These are phyloP conservation scores for Candida vartiovaarae DNA, from an alignment of 805 yeast species.

Conservation along the genomic window DNA sequence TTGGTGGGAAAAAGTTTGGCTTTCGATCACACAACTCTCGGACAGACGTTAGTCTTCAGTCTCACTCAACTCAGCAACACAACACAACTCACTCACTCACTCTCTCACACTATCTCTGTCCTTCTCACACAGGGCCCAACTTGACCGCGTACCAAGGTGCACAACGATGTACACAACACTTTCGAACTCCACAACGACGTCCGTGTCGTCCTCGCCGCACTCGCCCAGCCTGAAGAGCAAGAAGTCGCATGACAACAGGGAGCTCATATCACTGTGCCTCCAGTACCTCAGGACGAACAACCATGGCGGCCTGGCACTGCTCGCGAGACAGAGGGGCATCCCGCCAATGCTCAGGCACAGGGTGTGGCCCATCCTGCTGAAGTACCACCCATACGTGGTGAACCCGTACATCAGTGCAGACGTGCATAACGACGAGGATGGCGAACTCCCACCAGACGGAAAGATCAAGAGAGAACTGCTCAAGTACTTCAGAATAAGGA, in stretches of 20 bases:
- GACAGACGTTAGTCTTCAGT: too few relatives aligned
- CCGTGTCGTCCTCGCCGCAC: slow-evolving; percentile 10
- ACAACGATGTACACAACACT: slow-evolving; percentile 8
- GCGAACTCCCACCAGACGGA: slow-evolving; percentile 18
- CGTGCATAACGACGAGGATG: slow-evolving; percentile 29
- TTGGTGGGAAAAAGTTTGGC: too few relatives aligned
- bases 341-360: slow-evolving; percentile 74
- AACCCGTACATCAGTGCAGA: slow-evolving; percentile 59
- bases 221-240: slow-evolving; percentile 10
- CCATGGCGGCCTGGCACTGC: slow-evolving; percentile 65
- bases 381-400: slow-evolving; percentile 78
- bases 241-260: slow-evolving; percentile 5
- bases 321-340: slow-evolving; percentile 78
- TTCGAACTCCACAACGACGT: slow-evolving; percentile 14
- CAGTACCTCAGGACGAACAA: slow-evolving; percentile 52
- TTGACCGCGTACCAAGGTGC: too few relatives aligned
- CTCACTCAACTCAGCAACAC: too few relatives aligned
- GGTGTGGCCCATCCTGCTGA: slow-evolving; percentile 80
- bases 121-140: too few relatives aligned
- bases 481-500: slow-evolving; percentile 47
- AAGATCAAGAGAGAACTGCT: slow-evolving; percentile 49
- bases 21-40: too few relatives aligned
- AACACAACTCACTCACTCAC: too few relatives aligned
- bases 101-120: too few relatives aligned
- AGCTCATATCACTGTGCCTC: slow-evolving; percentile 41